phyloP scores from a whole-genome alignment of 2,329 filamentous ascomycete species.

The Trichoderma arundinaceum region DNA sequence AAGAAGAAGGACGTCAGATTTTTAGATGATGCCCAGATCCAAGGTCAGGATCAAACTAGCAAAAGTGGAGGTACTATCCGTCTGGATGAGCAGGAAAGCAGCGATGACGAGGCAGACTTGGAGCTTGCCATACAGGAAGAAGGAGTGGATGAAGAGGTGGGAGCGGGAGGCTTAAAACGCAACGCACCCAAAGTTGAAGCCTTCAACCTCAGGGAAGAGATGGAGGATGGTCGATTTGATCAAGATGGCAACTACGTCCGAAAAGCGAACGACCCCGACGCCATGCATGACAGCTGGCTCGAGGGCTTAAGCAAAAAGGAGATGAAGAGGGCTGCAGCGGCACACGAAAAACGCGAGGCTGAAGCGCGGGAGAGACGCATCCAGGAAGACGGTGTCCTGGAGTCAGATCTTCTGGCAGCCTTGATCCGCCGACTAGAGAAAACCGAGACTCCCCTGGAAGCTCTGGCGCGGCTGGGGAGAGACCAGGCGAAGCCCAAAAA shows the following conservation, averaged over 20 bases:
- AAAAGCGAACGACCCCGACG: slow-evolving; percentile 86
- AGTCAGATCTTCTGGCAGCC: slow-evolving; percentile 72
- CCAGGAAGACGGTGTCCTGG: slow-evolving; percentile 75
- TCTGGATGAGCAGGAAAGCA: slow-evolving; percentile 61
- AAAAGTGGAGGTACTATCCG: slow-evolving; percentile 75
- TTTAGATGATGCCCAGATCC: slow-evolving; percentile 67
- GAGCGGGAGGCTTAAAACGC: slow-evolving; percentile 86
- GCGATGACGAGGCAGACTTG: slow-evolving; percentile 71
- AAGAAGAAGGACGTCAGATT: slow-evolving; percentile 68
- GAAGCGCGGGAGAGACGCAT: slow-evolving; percentile 74
- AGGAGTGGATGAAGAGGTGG: slow-evolving; percentile 85
- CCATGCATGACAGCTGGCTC: slow-evolving; percentile 89
- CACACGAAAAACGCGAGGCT: slow-evolving; percentile 82
- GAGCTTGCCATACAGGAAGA: slow-evolving; percentile 74
- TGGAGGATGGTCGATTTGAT: slow-evolving; percentile 93
- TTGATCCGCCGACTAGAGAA: slow-evolving; percentile 77
- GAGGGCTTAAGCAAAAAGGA: slow-evolving; percentile 93
- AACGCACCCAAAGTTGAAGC: slow-evolving; percentile 94
- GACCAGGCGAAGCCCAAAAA: slow-evolving; percentile 64
- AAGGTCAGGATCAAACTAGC: slow-evolving; percentile 77
- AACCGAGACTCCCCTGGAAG: slow-evolving; percentile 87
- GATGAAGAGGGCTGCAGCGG: slow-evolving; percentile 84
- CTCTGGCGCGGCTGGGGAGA: slow-evolving; percentile 79
- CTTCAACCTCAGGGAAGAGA: slow-evolving; percentile 90
- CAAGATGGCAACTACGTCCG: slow-evolving; percentile 89